Base-by-base conservation (phyloP, 495 filamentous ascomycete genomes). In the Oidiodendron maius region DNA sequence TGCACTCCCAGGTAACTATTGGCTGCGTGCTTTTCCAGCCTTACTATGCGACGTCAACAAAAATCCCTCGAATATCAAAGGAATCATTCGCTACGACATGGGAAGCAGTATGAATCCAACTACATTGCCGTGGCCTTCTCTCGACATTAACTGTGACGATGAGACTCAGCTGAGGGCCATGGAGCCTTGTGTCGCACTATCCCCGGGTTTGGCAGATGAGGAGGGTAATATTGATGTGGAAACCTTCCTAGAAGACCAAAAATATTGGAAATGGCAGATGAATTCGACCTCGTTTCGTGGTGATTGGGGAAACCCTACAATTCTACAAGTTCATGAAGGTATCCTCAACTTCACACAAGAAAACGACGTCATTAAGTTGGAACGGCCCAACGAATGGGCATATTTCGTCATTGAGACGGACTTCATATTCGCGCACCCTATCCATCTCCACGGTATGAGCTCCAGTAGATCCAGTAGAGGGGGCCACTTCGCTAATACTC, bases 371-470 rank as follows among this genome's bases (percentile, higher is more conserved):
- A 62, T 17, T 59, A 57, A 44, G 44, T 52, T 68, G 42, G 53
- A 55, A 30, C 63, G 70, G 17, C 40, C 55, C 6, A 59, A 66
- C 9, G 55, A 69, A 67, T 21, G 69, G n/a, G 74, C 82, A 25
- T 77, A 83, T 46, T 59, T 85, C 21, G 60, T 85, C 21, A 67
- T 83, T 40, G 77, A 83, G 61, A 82, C 82, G 57, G 63, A 71
- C 37, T 75, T 80, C 37, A 64, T 66, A 51, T 75, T 77, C 30
- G 65, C 70, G 47, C 82, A 85, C 45, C 81, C 81, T 0, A 76
- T 82, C 60, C 81, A 85, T 50, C 64, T 83, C 12, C 75, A 79
- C 58, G 77, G 75, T n/a, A n/a, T n/a, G n/a, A n/a, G n/a, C n/a
- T n/a, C n/a, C n/a, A n/a, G n/a, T n/a, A n/a, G n/a, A n/a, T n/a